Percentiles rank a stretch among this genome's conserved stretches.
phyloP scores from a whole-genome alignment of 169 alveolate genomes.

The Hepatocystis sp. region DNA sequence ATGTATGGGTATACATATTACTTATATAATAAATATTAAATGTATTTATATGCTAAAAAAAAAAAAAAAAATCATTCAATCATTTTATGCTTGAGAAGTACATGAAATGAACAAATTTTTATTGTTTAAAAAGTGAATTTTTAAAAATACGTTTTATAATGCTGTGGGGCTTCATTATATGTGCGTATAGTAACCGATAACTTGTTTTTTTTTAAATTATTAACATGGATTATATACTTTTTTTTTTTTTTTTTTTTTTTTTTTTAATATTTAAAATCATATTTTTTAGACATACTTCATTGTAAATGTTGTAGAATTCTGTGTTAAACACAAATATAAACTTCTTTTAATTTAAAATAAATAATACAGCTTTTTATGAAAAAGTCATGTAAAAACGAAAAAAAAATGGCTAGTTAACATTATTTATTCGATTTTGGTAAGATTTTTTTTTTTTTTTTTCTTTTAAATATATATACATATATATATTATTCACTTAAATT shows the following conservation, averaged over 20 bases:
- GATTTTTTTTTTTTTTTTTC: slow-evolving; percentile 4
- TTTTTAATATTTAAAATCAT: no score
- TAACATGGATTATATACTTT: slow-evolving; percentile 12
- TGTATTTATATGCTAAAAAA: no score
- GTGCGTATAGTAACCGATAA: slow-evolving; percentile 1
- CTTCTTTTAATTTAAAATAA: slow-evolving; percentile 2
- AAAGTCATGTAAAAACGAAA: slow-evolving; percentile 28
- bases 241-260: slow-evolving; percentile 3
- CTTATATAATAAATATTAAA: no score
- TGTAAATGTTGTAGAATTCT: neutral
- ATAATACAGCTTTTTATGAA: slow-evolving; percentile 34
- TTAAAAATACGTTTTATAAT: no score
- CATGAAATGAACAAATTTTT: slow-evolving; percentile 13
- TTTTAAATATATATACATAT: slow-evolving; percentile 2
- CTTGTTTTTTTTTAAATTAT: slow-evolving; percentile 38
- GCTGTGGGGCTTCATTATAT: slow-evolving; percentile 23
- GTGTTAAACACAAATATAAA: slow-evolving; percentile 5
- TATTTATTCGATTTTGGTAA: slow-evolving; percentile 2
- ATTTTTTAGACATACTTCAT: no score
- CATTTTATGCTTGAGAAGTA: slow-evolving; percentile 2
- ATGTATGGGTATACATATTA: neutral
- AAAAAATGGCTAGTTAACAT: slow-evolving; percentile 10
- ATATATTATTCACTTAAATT: no score
- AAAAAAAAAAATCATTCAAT: slow-evolving; percentile 1
- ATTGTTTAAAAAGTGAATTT: no score